Base-by-base conservation (phyloP, 73 alveolate species). In the Blepharisma japonicum region DNA sequence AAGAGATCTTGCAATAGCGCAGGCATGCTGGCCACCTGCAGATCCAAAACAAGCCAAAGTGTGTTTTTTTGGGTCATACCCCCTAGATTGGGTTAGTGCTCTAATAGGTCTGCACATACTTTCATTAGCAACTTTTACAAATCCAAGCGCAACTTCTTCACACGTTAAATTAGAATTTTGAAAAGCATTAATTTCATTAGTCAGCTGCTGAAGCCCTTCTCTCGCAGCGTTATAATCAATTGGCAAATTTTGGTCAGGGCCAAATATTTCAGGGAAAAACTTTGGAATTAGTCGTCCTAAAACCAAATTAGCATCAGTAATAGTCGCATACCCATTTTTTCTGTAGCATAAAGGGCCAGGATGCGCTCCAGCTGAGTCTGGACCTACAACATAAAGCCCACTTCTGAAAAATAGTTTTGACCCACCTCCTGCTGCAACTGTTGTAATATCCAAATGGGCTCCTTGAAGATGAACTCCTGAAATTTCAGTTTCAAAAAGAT, bases 341-440 rank as follows among this genome's bases (percentile, higher is more conserved):
- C 94, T 84, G 82, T 94, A 94, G 81, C 98, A 94, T 4, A 89
- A 90, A 7, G 98, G 98, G 32, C 98, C 98, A 6, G 98, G 98
- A 71, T 81, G 84, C 14, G 98, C 95, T 5, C 97, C 95, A 20
- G 95, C 91, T 20, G 94, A 81, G 70, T 92, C 95, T 4, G 98
- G 98, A 7, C 98, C 98, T 14, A 94, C 98, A 61, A 80, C 79
- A 66, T 86, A 91, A 42, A 89, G 66, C 9, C 96, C 98, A 55
- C 86, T 90, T 23, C 84, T 77, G 71, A 82, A 91, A 85, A 86
- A 80, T 39, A 91, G 84, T 45, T 92, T 76, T 7, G 96, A 86
- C 7, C 98, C 98, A 9, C 98, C 98, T 6, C 98, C 98, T 32
- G 98, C 98, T 7, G 98, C 98, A 6, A 94, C 98, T 42, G 98